Base-by-base conservation (phyloP, 2,329 filamentous ascomycete species). In the Aureobasidium sp. region DNA sequence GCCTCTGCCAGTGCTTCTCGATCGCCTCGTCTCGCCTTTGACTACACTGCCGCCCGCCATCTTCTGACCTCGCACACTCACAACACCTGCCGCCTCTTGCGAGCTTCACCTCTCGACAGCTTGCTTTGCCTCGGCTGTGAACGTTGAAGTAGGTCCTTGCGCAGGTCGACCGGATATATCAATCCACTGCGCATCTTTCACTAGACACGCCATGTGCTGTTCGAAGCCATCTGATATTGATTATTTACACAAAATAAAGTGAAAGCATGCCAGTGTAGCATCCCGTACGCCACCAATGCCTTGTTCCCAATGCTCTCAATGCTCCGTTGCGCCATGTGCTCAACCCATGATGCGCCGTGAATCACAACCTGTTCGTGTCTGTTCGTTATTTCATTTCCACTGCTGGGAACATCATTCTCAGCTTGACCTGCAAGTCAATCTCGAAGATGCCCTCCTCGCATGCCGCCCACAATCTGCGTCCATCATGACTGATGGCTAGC, bases 401-500 rank as follows among this genome's bases (percentile, higher is more conserved):
- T 37, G 74, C 74, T 5, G 76, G 74, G 64, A 73, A 76, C 44
- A 70, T 72, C 72, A 85, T 88, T 64, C 89, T 80, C 62, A 77
- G 79, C 53, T 82, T 78, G 20, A 86, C 68, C 70, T 90, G 86
- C 66, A 92, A 80, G 37, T 81, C 82, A 68, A 90, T 84, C 74
- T 91, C 87, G 69, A 90, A 90, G 60, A 92, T 87, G 62, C 89
- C 89, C 67, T 89, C 85, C 70, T 90, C 86, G 37, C 75, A 78
- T 5, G 76, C 77, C 39, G 74, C 78, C 68, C 78, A 81, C 39
- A 81, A 67, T 60, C 68, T 78, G 22, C 75, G 68, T 9, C 78
- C 78, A 67, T 81, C 78, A 29, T 73, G 70, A 68, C 77, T 80
- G 70, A 80, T 77, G 5, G 78, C 78, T 59, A 81, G 66, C 5